These are phyloP conservation scores for Skeletonema costatum DNA, from an alignment of 108 stramenopile species.

Conservation along the genomic window DNA sequence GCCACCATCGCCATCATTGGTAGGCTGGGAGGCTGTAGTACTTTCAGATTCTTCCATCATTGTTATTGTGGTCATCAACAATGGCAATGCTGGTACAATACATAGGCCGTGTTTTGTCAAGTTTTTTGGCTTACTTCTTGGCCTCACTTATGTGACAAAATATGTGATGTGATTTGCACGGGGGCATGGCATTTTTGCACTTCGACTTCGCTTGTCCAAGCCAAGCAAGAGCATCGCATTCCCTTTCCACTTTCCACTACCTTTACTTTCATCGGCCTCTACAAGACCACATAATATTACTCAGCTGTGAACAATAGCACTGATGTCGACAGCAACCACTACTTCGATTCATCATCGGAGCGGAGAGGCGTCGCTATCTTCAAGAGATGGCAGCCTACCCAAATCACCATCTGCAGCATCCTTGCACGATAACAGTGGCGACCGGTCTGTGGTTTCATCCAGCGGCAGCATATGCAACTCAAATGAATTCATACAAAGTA, in stretches of 20 bases:
- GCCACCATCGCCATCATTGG: background rate
- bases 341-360: background rate
- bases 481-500: background rate
- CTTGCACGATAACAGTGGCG: background rate
- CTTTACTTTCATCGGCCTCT: too few relatives aligned
- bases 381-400: background rate
- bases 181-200: too few relatives aligned
- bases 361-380: background rate
- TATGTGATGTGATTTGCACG: too few relatives aligned
- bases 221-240: too few relatives aligned
- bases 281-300: too few relatives aligned
- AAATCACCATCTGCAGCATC: background rate
- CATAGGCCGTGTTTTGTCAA: too few relatives aligned
- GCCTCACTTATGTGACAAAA: too few relatives aligned
- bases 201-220: too few relatives aligned
- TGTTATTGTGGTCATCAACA: background rate
- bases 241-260: too few relatives aligned
- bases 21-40: background rate
- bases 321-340: background rate
- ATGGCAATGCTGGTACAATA: too few relatives aligned
- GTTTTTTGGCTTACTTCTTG: too few relatives aligned
- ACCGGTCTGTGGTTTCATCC: background rate
- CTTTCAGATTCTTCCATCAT: background rate
- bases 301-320: too few relatives aligned
- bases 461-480: background rate